Evolutionary conservation across 805 yeast genomes (phyloP), one percentile per base, ranked within the genome.

Genomic region (Clavispora vitiphila): DNA sequence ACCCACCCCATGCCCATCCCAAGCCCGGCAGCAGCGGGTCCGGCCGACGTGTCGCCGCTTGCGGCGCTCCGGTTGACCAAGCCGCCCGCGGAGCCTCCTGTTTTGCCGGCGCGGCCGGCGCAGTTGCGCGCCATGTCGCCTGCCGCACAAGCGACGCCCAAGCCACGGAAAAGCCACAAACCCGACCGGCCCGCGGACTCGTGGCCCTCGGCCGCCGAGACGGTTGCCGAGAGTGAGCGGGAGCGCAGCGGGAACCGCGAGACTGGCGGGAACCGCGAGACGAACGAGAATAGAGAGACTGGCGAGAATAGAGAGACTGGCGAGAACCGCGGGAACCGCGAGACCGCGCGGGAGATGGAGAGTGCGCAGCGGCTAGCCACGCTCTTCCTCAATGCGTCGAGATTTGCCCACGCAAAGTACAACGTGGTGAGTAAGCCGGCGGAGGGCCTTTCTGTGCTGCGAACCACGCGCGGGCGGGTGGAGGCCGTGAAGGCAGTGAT

Each of bases 401-500:
- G 39, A 20, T 31, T 42, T 2, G 37, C 40, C 24, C 40, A 26
- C 14, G 35, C 51, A 4, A 49, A 41, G 34, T 51, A 37, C 42
- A 47, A 51, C 23, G 49, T 51, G 6, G 43, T 51, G 8, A 53
- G 45, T 31, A 21, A 40, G 3, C 21, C 14, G 16, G 29, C 12
- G 11, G 27, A 37, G 20, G 31, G 14, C 8, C 10, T 15, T 20
- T 16, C 47, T 10, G 51, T 65, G 1, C 62, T 77, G 4, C 61
- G 62, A 20, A 53, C 65, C 4, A 65, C 78, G 0, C 48, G 67
- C 10, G 58, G 65, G 19, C 53, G 83, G 38, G 80, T 78, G 0
- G 79, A 75, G 38, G 67, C 67, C 42, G 79, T 77, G 14, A 70
- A 71, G 42, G 54, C 68, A 10, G 64, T 71, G 51, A 46, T 81